Conservation (phyloP, 352 stramenopile species). For the Albugo candida region DNA sequence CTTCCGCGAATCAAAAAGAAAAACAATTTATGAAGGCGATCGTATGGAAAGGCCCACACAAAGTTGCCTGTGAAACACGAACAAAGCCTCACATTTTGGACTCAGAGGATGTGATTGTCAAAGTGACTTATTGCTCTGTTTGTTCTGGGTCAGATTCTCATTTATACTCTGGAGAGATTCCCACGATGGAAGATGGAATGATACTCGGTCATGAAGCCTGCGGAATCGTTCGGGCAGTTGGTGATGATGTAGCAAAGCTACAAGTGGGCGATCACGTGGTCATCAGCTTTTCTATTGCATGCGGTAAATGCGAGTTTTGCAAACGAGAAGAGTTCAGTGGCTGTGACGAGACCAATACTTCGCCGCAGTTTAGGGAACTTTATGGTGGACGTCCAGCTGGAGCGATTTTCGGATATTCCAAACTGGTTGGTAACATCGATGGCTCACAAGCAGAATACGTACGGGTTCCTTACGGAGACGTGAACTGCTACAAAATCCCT, state of each 20-base stretch:
- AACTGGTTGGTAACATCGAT: constrained; percentile 16
- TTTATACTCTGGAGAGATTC: constrained; percentile 2
- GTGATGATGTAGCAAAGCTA: constrained; percentile 4
- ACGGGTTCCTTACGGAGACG: constrained; percentile 25
- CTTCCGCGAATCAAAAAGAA: no score
- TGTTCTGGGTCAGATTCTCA: background rate
- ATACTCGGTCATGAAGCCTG: constrained; percentile 2
- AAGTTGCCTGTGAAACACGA: constrained; percentile 10
- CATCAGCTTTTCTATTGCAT: constrained; percentile 6
- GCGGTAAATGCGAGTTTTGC: constrained; percentile 9
- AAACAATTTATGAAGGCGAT: constrained; percentile 16
- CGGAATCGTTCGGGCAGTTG: constrained; percentile 4
- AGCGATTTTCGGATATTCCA: constrained; percentile 20
- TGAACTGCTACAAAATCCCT: constrained; percentile 17
- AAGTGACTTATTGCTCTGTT: constrained; percentile 4
- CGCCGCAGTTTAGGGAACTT: background rate
- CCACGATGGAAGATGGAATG: constrained; percentile 4
- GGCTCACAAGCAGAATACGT: constrained; percentile 32
- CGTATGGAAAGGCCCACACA: constrained; percentile 14
- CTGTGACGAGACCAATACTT: constrained; percentile 2
- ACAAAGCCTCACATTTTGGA: constrained; percentile 12
- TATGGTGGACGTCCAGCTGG: background rate
- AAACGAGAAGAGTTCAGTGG: constrained; percentile 1
- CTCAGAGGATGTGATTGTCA: constrained; percentile 14
- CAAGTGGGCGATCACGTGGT: constrained; percentile 9